Evolutionary conservation across 495 filamentous ascomycete genomes (phyloP), one percentile per base, ranked within the genome.

Genomic region (Penicillium cinerascens): DNA sequence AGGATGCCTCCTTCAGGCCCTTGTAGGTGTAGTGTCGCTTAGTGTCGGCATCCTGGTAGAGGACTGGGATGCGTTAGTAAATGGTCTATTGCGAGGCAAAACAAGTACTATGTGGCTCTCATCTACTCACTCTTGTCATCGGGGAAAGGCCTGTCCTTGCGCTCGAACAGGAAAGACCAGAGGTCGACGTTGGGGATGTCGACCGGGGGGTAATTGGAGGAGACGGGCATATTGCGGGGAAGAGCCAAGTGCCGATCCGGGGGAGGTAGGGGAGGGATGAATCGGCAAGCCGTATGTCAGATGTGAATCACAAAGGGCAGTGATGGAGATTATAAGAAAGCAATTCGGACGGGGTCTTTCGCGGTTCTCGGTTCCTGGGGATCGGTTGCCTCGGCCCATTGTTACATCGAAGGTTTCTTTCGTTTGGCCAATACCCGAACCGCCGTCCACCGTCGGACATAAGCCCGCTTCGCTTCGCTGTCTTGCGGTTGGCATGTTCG

Each of bases 161-260:
- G 74, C 60, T 93, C 88, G 64, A 96, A 92, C 8, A 97, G 64
- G 42, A 95, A 85, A 0, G 76, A 73, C 83, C 84, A 93, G 18
- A 96, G 51, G 64, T 92, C 90, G 33, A 72, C 56, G 21, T 71
- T 52, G 23, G 75, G 75, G 16, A 78, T 69, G 25, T 73, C 62
- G 37, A 72, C 40, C 15, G 52, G 41, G 7, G 73, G 68, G 41
- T 73, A 75, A 13, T 51, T 54, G 22, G 75, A 78, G 26, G 68
- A 52, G 51, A 73, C 67, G 6, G 73, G 73, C 75, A 78, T 77
- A 44, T 56, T 67, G 60, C 52, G 61, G 62, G 58, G 59, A 55
- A 55, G 35, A 58, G 42, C 38, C 43, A 51, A 47, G 41, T 29
- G 49, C 43, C 56, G 59, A 58, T 58, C 42, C 48, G 58, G 52